phyloP scores from a whole-genome alignment of 2,329 filamentous ascomycete genomes.

The Fusarium sp. region DNA sequence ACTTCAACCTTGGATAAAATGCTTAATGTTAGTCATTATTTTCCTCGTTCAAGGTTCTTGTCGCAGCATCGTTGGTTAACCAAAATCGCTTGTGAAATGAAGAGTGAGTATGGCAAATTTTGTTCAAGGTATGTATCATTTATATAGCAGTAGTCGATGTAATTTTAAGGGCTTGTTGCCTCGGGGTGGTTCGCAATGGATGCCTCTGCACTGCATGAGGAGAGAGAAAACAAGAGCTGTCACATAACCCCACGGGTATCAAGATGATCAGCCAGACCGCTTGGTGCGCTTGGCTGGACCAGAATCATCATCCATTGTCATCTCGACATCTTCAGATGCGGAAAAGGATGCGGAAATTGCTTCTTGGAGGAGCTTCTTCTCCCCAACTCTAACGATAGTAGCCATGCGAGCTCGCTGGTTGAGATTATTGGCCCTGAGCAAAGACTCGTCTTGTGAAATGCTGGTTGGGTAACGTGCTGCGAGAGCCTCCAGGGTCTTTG shows the following conservation, averaged over 20 bases:
- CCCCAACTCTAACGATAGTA: conserved; percentile 75
- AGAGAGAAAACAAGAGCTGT: conserved; percentile 31
- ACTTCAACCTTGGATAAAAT: neutral
- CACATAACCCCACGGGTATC: conserved; percentile 7
- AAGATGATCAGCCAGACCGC: conserved; percentile 34
- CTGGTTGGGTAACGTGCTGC: conserved; percentile 60
- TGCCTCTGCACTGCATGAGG: conserved; percentile 39
- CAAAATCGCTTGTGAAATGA: conserved; percentile 2
- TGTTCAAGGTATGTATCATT: conserved; percentile 24
- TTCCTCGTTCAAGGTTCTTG: too few species aligned
- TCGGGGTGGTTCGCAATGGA: conserved; percentile 39
- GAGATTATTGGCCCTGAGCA: conserved; percentile 52
- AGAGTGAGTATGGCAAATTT: conserved; percentile 1
- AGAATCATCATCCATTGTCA: conserved; percentile 44
- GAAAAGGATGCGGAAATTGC: conserved; percentile 57
- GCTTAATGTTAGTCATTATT: neutral
- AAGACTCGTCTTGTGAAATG: conserved; percentile 56
- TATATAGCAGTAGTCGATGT: conserved; percentile 30
- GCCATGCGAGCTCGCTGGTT: conserved; percentile 69
- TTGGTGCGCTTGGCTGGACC: conserved; percentile 52
- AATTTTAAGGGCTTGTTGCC: conserved; percentile 34
- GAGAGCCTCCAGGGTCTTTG: conserved; percentile 55
- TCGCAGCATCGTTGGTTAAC: neutral
- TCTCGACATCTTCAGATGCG: conserved; percentile 47
- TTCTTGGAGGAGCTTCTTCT: conserved; percentile 75